Conservation (phyloP, 1,284 basidiomycete species). For the Macrocystidia cucumis region DNA sequence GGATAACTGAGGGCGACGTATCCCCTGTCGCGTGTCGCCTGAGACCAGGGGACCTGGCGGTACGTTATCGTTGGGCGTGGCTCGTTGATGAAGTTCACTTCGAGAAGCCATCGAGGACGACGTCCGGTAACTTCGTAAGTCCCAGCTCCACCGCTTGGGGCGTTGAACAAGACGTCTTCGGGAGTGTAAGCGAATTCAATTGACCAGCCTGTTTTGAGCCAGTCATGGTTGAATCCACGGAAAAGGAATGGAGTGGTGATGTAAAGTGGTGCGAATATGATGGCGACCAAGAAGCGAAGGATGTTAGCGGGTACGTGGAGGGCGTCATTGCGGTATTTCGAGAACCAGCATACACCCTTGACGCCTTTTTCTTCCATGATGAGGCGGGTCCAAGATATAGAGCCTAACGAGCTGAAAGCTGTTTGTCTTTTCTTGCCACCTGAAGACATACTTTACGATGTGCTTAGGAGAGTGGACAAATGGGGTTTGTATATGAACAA, state of each 20-base stretch:
- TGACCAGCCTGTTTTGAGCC: background rate
- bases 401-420: no score
- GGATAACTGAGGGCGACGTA: slow-evolving; percentile 15
- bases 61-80: no score
- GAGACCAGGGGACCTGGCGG: slow-evolving; percentile 2
- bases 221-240: background rate
- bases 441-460: no score
- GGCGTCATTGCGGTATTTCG: slow-evolving; percentile 1
- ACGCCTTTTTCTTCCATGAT: slow-evolving; percentile 5
- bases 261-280: no score
- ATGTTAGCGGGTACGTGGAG: slow-evolving; percentile 6
- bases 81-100: no score
- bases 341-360: slow-evolving; percentile 6
- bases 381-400: no score
- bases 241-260: background rate
- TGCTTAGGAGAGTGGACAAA: no score
- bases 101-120: slow-evolving; percentile 1
- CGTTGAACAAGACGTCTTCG: background rate
- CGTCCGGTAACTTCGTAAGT: background rate
- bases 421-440: no score
- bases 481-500: no score
- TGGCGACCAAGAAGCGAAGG: background rate
- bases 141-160: background rate
- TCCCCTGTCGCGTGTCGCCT: slow-evolving; percentile 5
- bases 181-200: background rate